Evolutionary conservation across 257 asterid genomes (phyloP), one percentile per base, ranked within the genome.

Genomic region (Cynanchum wilfordii): DNA sequence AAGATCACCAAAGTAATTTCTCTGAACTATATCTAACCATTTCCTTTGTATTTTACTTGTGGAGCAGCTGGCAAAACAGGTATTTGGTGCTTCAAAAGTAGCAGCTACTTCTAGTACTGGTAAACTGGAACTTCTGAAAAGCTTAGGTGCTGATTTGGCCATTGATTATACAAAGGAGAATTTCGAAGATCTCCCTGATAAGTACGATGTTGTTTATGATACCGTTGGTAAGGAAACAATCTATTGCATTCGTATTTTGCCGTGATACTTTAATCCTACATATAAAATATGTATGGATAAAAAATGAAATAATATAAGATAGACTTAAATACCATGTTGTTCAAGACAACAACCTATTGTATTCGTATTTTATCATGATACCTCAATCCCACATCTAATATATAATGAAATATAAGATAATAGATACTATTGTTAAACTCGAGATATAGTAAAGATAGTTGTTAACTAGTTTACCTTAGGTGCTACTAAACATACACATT

Each of bases 91-190:
- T 70, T 94, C 98, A 16, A 88, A 85, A 81, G 85, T 89, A 4
- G 98, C 96, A 57, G 94, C 96, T 33, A 91, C 97, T 9, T 64
- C 97, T 24, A 91, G 96, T 88, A 86, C 96, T 0, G 80, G 82
- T 4, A 91, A 94, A 68, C 38, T 85, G 84, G 93, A 88, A 3
- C 68, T 91, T 65, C 54, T 94, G 47, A 91, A 83, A 78, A 91
- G 92, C 84, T 82, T 93, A 73, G 97, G 97, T 64, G 93, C 82
- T 40, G 97, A 94, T 81, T 75, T 89, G 71, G 89, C 89, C 11
- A 89, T 94, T 33, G 98, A 94, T 82, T 94, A 94, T 85, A 94
- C 96, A 4, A 89, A 87, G 85, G 87, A 89, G 73, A 85, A 88
- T 77, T 89, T 89, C 7, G 89, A 89, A 84, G 92, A 87, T 20